Percentiles rank a stretch among this genome's conserved stretches.
Conservation (phyloP, 2,329 filamentous ascomycete genomes). For the Didymella exigua region DNA sequence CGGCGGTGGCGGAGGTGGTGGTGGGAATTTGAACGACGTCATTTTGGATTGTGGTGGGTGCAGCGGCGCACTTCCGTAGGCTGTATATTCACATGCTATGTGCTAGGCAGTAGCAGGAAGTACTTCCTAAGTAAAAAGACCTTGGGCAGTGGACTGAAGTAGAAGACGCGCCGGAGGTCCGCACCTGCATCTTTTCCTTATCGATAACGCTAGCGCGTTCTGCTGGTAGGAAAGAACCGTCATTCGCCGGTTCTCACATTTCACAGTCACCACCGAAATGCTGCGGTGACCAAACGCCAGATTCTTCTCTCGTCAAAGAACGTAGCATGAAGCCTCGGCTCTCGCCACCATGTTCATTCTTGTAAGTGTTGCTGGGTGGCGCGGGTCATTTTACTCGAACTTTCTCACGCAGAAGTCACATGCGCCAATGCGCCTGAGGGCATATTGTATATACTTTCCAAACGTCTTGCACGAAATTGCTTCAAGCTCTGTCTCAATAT, state of each 20-base stretch:
- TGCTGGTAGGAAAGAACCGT: conserved; percentile 15
- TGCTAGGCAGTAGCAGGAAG: background rate
- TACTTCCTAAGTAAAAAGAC: background rate
- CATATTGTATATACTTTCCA: background rate
- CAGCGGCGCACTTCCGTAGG: conserved; percentile 4
- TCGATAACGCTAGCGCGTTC: conserved; percentile 15
- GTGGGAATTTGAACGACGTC: conserved; percentile 54
- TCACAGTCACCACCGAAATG: conserved; percentile 14
- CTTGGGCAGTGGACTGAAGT: background rate
- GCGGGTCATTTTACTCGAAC: background rate
- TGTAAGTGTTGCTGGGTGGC: conserved; percentile 31
- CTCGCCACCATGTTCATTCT: conserved; percentile 47
- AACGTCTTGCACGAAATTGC: background rate
- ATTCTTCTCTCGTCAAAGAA: conserved; percentile 2
- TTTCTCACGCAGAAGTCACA: background rate
- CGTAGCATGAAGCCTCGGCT: conserved; percentile 36
- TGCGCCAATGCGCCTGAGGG: background rate
- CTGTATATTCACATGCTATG: conserved; percentile 5
- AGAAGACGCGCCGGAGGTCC: conserved; percentile 7
- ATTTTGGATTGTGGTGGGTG: conserved; percentile 20
- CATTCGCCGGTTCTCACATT: conserved; percentile 15
- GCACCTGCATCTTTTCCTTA: conserved; percentile 16
- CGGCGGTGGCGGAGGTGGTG: conserved; percentile 53
- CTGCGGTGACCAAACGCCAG: conserved; percentile 20
- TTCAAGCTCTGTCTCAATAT: background rate